phyloP scores from a whole-genome alignment of 1,284 basidiomycete genomes.

The Cryptococcus amylolentus region DNA sequence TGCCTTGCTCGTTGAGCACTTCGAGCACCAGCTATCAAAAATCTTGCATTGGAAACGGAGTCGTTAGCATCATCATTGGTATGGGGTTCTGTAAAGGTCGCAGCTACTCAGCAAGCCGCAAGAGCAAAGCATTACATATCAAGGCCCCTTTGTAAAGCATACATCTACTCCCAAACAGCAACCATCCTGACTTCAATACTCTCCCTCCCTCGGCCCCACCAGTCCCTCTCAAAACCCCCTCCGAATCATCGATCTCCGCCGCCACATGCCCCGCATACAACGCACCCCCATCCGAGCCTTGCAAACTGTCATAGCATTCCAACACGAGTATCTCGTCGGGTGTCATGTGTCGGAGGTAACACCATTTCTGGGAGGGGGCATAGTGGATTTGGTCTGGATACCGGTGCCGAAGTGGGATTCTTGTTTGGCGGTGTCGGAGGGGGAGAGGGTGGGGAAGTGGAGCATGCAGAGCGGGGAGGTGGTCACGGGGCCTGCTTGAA shows the following conservation, averaged over 20 bases:
- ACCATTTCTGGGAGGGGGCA: conserved; percentile 25
- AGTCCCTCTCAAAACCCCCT: background rate
- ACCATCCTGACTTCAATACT: conserved; percentile 20
- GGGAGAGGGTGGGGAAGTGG: conserved; percentile 12
- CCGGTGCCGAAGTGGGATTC: conserved; percentile 24
- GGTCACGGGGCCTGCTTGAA: conserved; percentile 20
- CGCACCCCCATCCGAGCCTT: conserved; percentile 11
- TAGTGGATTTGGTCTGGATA: conserved; percentile 20
- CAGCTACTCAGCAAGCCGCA: too few species aligned
- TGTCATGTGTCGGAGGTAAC: conserved; percentile 32
- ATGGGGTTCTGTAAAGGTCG: too few species aligned
- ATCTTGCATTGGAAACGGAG: too few species aligned
- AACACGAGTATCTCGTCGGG: conserved; percentile 39
- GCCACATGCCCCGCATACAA: conserved; percentile 10
- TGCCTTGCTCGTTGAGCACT: too few species aligned
- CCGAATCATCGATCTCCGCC: conserved; percentile 4
- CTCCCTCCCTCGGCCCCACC: background rate
- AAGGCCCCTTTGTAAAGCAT: too few species aligned
- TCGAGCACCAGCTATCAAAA: too few species aligned
- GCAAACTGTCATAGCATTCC: conserved; percentile 22
- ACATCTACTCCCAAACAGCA: conserved; percentile 22
- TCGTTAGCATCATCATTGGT: too few species aligned
- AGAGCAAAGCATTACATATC: too few species aligned
- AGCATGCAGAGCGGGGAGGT: conserved; percentile 33
- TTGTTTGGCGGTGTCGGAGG: conserved; percentile 13